These are phyloP conservation scores for Schoenoplectus triqueter DNA, from an alignment of 202 grass and related monocot species.

Conservation along the genomic window DNA sequence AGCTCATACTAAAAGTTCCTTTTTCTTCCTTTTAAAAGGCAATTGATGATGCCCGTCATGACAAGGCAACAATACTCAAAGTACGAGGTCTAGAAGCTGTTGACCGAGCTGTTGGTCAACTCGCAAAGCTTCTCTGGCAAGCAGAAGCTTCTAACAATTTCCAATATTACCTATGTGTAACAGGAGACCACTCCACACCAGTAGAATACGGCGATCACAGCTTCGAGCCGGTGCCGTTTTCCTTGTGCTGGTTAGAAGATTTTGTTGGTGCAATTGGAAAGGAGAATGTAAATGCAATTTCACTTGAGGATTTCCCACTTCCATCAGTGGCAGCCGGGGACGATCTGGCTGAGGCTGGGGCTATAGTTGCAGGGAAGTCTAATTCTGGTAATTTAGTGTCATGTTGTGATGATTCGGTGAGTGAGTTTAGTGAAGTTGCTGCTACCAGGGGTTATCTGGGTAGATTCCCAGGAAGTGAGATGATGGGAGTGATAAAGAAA, in stretches of 20 bases:
- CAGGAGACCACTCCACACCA: slow-evolving; percentile 91
- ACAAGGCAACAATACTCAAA: slow-evolving; percentile 88
- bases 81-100: slow-evolving; percentile 81
- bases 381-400: slow-evolving; percentile 40
- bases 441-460: slow-evolving; percentile 79
- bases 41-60: slow-evolving; percentile 92
- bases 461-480: slow-evolving; percentile 92
- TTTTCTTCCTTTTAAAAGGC: slow-evolving; percentile 50
- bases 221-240: slow-evolving; percentile 79
- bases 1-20: not conserved
- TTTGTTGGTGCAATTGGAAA: slow-evolving; percentile 67
- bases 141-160: slow-evolving; percentile 69
- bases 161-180: slow-evolving; percentile 78
- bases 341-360: slow-evolving; percentile 50
- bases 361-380: not conserved
- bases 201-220: slow-evolving; percentile 96
- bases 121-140: slow-evolving; percentile 78
- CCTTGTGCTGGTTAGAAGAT: slow-evolving; percentile 64
- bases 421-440: slow-evolving; percentile 66
- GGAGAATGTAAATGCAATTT: slow-evolving; percentile 52
- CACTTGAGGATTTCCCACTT: slow-evolving; percentile 71
- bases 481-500: slow-evolving; percentile 96
- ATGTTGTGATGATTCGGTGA: slow-evolving; percentile 65
- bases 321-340: slow-evolving; percentile 62
- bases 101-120: slow-evolving; percentile 76